phyloP scores from a whole-genome alignment of 2,329 filamentous ascomycete species.

The Ramularia endophylla region DNA sequence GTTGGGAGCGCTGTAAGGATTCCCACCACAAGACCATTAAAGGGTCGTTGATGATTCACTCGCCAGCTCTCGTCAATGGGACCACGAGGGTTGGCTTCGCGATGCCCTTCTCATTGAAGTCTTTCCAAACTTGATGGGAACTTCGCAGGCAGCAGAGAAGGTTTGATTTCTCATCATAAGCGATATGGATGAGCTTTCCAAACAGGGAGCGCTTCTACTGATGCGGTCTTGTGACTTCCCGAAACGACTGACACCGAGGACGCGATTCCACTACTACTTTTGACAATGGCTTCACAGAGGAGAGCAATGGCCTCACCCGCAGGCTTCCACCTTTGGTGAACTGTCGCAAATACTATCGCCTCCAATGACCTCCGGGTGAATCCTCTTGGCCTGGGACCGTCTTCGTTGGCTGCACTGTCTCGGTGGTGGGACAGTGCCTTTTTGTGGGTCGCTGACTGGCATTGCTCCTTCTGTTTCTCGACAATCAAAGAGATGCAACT shows the following conservation, averaged over 20 bases:
- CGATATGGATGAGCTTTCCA: too few relatives aligned
- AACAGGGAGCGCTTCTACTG: too few relatives aligned
- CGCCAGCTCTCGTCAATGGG: slow-evolving; percentile 55
- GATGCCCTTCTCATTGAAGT: slow-evolving; percentile 55
- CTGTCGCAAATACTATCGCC: slow-evolving; percentile 43
- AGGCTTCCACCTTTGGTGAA: slow-evolving; percentile 53
- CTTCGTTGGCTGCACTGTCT: slow-evolving; percentile 6
- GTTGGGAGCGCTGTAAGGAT: slow-evolving; percentile 46
- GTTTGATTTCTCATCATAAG: too few relatives aligned
- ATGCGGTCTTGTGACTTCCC: too few relatives aligned
- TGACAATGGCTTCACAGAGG: too few relatives aligned
- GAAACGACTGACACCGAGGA: too few relatives aligned
- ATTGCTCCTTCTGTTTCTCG: slow-evolving; percentile 58
- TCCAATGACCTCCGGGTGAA: too few relatives aligned
- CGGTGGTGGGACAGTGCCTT: slow-evolving; percentile 38
- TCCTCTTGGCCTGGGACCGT: slow-evolving; percentile 8
- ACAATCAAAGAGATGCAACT: slow-evolving; percentile 50
- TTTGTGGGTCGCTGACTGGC: slow-evolving; percentile 51
- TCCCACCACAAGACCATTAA: slow-evolving; percentile 59
- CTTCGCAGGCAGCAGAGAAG: too few relatives aligned
- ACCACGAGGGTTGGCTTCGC: slow-evolving; percentile 48
- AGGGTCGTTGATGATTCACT: too few relatives aligned
- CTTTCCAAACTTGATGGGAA: slow-evolving; percentile 50
- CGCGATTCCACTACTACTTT: too few relatives aligned
- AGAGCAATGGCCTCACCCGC: slow-evolving; percentile 53